phyloP scores from a whole-genome alignment of 192 early-diverging fungal species.

The Chytriomyces sp. region DNA sequence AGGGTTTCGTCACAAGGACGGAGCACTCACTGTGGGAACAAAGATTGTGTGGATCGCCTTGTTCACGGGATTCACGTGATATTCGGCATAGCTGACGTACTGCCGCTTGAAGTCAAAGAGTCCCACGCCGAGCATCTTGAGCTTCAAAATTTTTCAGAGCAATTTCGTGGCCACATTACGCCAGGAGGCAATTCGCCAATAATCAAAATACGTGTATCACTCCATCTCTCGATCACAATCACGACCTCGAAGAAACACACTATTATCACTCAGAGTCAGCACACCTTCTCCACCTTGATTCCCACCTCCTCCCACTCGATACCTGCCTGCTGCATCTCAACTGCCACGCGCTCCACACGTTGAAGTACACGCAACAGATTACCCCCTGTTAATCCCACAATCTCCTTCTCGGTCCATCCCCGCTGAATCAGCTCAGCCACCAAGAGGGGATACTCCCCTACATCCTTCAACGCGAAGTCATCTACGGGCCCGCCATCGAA shows the following conservation, averaged over 20 bases:
- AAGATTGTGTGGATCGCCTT: constrained; percentile 83
- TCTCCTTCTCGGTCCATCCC: constrained; percentile 44
- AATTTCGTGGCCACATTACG: too few relatives aligned
- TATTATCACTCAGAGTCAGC: too few relatives aligned
- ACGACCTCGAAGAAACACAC: too few relatives aligned
- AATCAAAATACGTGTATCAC: too few relatives aligned
- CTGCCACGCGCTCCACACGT: constrained; percentile 35
- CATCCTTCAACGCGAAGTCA: constrained; percentile 59
- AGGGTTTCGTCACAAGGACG: constrained; percentile 38
- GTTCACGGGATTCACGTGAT: constrained; percentile 59
- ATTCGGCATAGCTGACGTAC: constrained; percentile 50
- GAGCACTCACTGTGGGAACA: constrained; percentile 80
- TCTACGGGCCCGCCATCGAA: constrained; percentile 58
- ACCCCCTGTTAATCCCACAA: constrained; percentile 43
- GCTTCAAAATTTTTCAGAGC: too few relatives aligned
- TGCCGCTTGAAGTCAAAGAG: constrained; percentile 81
- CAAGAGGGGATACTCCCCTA: constrained; percentile 43
- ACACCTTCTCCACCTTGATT: constrained; percentile 7
- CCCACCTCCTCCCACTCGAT: constrained; percentile 12
- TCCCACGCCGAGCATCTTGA: constrained; percentile 36
- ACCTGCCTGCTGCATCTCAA: not conserved
- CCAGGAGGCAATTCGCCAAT: too few relatives aligned
- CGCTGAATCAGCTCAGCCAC: constrained; percentile 40
- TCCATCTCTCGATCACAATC: too few relatives aligned
- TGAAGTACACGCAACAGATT: constrained; percentile 47